A percentile compares a stretch with the other conserved stretches of the same genome.
phyloP scores from a whole-genome alignment of 192 early-diverging fungal species.

The Jimgerdemannia flammicorona region DNA sequence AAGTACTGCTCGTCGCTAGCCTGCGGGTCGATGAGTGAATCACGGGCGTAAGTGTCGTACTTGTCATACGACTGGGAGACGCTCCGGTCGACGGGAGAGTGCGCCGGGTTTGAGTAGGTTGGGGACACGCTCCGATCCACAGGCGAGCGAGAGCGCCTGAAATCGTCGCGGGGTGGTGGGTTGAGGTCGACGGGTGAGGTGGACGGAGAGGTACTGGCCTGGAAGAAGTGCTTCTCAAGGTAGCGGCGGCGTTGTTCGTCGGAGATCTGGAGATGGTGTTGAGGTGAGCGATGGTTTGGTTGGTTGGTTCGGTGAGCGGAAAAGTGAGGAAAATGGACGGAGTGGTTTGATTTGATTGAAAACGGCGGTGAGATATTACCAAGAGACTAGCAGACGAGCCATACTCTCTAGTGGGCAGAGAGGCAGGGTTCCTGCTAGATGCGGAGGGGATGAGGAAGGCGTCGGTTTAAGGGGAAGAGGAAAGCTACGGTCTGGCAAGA shows the following conservation, averaged over 20 bases:
- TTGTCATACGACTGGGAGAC: constrained; percentile 3
- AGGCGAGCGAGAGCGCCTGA: not conserved
- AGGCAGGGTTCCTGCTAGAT: no score
- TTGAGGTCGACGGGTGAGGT: not conserved
- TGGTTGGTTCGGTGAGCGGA: no score
- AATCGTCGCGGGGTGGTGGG: not conserved
- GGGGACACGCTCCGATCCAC: constrained; percentile 8
- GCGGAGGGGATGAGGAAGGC: no score
- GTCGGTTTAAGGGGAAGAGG: no score
- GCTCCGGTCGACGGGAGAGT: constrained; percentile 5
- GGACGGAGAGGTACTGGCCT: not conserved
- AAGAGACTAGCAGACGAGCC: no score
- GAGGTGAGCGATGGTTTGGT: not conserved
- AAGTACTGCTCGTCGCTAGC: constrained; percentile 1
- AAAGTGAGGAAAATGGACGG: no score
- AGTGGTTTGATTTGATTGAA: no score
- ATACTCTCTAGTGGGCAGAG: no score
- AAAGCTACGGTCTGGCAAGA: no score
- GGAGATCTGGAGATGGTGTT: constrained; percentile 5
- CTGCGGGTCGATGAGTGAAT: constrained; percentile 12
- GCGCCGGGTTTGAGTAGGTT: constrained; percentile 2
- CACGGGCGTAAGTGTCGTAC: constrained; percentile 11
- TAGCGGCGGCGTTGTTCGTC: constrained; percentile 9
- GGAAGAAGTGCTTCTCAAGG: constrained; percentile 11
- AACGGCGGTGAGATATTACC: no score